Base-by-base conservation (phyloP, 2,329 filamentous ascomycete genomes). In the Gremmenia infestans region DNA sequence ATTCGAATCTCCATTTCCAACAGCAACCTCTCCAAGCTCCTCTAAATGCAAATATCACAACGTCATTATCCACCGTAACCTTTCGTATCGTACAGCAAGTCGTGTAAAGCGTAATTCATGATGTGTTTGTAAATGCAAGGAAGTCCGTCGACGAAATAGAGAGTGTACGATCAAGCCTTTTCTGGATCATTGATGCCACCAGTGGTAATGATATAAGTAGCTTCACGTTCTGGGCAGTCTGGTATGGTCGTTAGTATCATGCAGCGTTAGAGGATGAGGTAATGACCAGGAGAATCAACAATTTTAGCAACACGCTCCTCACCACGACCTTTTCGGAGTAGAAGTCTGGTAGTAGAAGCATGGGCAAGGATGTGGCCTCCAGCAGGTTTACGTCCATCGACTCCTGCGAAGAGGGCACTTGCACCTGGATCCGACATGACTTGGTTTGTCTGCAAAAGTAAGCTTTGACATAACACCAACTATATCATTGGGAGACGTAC, bases 291-390 rank as follows among this genome's bases (percentile, higher is more conserved):
- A 36, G 82, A 86, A 66, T 86, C 83, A 60, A 85, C 79, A 43
- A 87, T 81, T 72, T 88, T 88, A 2, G 85, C 85, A 48, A 88
- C 85, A 56, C 85, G 78, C 68, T 88, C 85, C 58, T 88, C 85
- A 9, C 85, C 85, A 59, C 85, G 78, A 48, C 85, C 85, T 65
- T 88, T 88, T 9, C 85, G 78, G 56, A 88, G 77, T 11, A 88
- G 73, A 54, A 88, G 77, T 54, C 85, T 77, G 40, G 85, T 88
- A 2, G 84, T 80, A 52, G 83, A 87, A 51, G 85, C 85, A 70
- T 88, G 85, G 39, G 85, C 85, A 32, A 88, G 79, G 54, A 88
- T 81, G 71, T 88, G 85, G 15, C 85, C 85, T 58, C 83, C 82
- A 49, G 84, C 79, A 49, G 84, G 83, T 68, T 87, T 87, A 48